Percentiles rank a stretch among this genome's conserved stretches.
Conservation (phyloP, 2,329 filamentous ascomycete genomes). For the Coniochaeta sp. region DNA sequence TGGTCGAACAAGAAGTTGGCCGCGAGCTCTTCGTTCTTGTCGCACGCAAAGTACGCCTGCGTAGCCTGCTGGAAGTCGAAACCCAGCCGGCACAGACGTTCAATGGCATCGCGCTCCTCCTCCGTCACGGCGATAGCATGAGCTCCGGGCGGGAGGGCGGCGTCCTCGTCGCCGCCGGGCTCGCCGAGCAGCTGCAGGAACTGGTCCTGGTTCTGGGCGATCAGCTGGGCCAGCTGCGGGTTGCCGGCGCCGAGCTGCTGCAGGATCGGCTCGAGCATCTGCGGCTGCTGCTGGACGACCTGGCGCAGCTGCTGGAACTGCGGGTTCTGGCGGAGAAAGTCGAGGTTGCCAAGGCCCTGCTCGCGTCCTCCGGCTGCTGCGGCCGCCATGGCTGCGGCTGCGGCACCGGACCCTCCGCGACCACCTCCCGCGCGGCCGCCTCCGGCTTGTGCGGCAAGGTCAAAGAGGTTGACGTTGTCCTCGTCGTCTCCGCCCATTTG, state of each 20-base stretch:
- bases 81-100: slow-evolving; percentile 85
- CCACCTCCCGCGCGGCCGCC: slow-evolving; percentile 31
- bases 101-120: slow-evolving; percentile 94
- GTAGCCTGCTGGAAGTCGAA: slow-evolving; percentile 92
- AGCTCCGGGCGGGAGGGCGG: slow-evolving; percentile 76
- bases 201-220: slow-evolving; percentile 84
- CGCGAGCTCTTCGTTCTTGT: slow-evolving; percentile 98
- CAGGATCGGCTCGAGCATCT: slow-evolving; percentile 97
- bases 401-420: slow-evolving; percentile 31
- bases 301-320: slow-evolving; percentile 98
- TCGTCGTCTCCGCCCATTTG: slow-evolving; percentile 34
- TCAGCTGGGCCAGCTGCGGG: slow-evolving; percentile 86
- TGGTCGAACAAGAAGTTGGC: slow-evolving; percentile 98
- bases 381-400: slow-evolving; percentile 41
- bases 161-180: slow-evolving; percentile 70
- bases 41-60: slow-evolving; percentile 97
- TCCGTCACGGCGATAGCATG: slow-evolving; percentile 88
- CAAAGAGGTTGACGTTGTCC: slow-evolving; percentile 79
- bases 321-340: slow-evolving; percentile 89
- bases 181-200: slow-evolving; percentile 88
- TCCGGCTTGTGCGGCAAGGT: slow-evolving; percentile 76
- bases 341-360: slow-evolving; percentile 66
- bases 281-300: slow-evolving; percentile 93
- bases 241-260: slow-evolving; percentile 95
- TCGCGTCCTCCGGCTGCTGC: slow-evolving; percentile 32